phyloP scores from a whole-genome alignment of 2,329 filamentous ascomycete species.

The Verticillium tricorpus region DNA sequence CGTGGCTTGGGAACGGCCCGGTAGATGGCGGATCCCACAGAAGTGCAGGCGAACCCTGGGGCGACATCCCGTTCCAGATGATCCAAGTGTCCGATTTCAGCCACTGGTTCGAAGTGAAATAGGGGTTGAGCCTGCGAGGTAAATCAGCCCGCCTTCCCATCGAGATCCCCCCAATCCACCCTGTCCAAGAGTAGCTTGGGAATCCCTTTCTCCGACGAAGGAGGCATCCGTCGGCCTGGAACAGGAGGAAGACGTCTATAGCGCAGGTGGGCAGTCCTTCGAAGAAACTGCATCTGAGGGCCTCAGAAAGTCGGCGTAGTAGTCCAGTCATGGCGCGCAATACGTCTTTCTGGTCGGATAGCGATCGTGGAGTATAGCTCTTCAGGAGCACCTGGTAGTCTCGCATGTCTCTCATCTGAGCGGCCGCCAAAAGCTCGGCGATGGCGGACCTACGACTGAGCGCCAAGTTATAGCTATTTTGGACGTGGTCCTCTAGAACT shows the following conservation, averaged over 20 bases:
- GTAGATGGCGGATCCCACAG: background rate
- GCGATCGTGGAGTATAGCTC: background rate
- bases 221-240: background rate
- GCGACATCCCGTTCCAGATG: background rate
- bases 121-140: background rate
- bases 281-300: background rate
- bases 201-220: background rate
- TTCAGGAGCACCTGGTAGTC: background rate
- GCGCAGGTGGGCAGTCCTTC: background rate
- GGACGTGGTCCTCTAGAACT: too few relatives aligned
- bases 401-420: background rate
- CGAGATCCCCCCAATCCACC: background rate
- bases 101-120: too few relatives aligned
- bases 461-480: too few relatives aligned
- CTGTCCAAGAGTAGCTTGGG: constrained; percentile 4
- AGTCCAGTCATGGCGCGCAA: constrained; percentile 1
- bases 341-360: background rate
- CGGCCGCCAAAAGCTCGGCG: too few relatives aligned
- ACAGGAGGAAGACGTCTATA: background rate
- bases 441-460: too few relatives aligned
- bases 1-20: too few relatives aligned
- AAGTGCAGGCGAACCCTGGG: background rate
- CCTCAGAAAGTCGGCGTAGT: background rate
- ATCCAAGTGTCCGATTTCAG: too few relatives aligned
- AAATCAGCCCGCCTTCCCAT: background rate